Percentiles rank a stretch among this genome's conserved stretches.
Conservation (phyloP, 805 yeast species). For the Groenewaldozyma salmanticensis region DNA sequence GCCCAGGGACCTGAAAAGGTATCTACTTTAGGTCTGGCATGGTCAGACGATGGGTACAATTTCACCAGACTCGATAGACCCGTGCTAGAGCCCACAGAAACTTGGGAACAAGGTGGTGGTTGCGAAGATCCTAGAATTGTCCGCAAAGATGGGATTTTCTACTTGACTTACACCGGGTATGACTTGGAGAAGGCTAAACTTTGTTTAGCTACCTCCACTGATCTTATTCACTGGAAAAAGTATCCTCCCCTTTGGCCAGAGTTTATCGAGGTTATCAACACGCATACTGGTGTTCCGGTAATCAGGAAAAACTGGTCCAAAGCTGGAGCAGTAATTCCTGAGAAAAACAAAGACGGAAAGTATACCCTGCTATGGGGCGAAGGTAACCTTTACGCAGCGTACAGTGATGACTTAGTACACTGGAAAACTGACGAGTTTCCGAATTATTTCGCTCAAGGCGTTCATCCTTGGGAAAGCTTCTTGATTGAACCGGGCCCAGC, state of each 20-base stretch:
- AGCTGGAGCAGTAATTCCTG: conserved; percentile 6
- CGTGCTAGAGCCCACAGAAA: conserved; percentile 5
- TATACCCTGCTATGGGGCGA: conserved; percentile 8
- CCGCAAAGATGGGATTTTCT: conserved; percentile 6
- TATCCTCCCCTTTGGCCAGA: conserved; percentile 6
- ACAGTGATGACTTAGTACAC: conserved; percentile 4
- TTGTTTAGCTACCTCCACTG: conserved; percentile 8
- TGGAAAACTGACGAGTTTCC: conserved; percentile 5
- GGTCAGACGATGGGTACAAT: conserved; percentile 8
- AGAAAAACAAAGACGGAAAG: conserved; percentile 4
- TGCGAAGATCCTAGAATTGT: conserved; percentile 5
- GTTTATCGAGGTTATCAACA: conserved; percentile 1
- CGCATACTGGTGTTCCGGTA: background rate
- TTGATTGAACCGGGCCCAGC: conserved; percentile 9
- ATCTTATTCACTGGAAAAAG: conserved; percentile 6
- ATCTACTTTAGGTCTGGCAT: conserved; percentile 6
- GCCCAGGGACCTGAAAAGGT: conserved; percentile 4
- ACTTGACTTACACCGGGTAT: conserved; percentile 7
- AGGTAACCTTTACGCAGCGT: conserved; percentile 4
- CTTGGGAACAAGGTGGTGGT: conserved; percentile 7
- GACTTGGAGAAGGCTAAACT: conserved; percentile 8
- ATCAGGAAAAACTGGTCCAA: conserved; percentile 4
- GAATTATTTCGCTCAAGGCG: conserved; percentile 5
- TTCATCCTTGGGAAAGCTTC: conserved; percentile 4
- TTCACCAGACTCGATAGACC: conserved; percentile 6